A percentile compares a stretch with the other conserved stretches of the same genome.
Conservation (phyloP, 2,329 filamentous ascomycete species). For the Xylariomycetidae sp. region DNA sequence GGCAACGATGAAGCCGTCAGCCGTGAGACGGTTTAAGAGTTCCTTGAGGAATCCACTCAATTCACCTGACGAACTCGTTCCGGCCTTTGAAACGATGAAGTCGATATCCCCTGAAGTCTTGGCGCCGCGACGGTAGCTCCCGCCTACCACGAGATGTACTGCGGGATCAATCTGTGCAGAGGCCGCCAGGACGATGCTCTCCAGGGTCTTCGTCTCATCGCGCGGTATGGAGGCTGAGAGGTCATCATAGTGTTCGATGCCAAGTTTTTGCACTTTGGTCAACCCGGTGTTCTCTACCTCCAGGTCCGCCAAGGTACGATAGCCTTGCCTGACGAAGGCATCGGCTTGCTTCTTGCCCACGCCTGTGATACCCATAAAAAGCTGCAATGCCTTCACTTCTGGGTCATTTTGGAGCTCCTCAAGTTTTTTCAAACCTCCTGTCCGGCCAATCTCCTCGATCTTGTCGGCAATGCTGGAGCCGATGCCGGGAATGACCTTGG, state of each 20-base stretch:
- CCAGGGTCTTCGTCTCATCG: constrained; percentile 67
- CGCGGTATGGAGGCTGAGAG: constrained; percentile 76
- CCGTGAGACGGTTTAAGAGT: constrained; percentile 59
- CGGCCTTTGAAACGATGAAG: constrained; percentile 69
- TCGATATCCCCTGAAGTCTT: constrained; percentile 77
- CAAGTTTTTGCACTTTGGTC: constrained; percentile 65
- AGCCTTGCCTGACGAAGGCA: constrained; percentile 72
- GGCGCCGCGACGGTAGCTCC: constrained; percentile 80
- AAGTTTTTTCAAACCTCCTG: constrained; percentile 65
- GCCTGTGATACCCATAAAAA: constrained; percentile 76
- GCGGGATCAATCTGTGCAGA: constrained; percentile 56
- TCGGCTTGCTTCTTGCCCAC: constrained; percentile 67
- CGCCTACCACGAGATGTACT: constrained; percentile 70
- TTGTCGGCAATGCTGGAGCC: constrained; percentile 74
- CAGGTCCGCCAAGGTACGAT: constrained; percentile 71
- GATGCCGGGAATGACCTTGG: too few relatives aligned
- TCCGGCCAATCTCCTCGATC: constrained; percentile 83
- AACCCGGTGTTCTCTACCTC: constrained; percentile 55
- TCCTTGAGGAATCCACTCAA: constrained; percentile 58
- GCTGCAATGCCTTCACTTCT: constrained; percentile 57
- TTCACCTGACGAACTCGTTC: constrained; percentile 47
- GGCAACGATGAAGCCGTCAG: constrained; percentile 62
- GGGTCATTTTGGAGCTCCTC: constrained; percentile 67
- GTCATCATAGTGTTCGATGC: constrained; percentile 75
- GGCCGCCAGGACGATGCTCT: constrained; percentile 54